Base-by-base conservation (phyloP, 1,284 basidiomycete species). In the Tetrapyrgos nigripes region DNA sequence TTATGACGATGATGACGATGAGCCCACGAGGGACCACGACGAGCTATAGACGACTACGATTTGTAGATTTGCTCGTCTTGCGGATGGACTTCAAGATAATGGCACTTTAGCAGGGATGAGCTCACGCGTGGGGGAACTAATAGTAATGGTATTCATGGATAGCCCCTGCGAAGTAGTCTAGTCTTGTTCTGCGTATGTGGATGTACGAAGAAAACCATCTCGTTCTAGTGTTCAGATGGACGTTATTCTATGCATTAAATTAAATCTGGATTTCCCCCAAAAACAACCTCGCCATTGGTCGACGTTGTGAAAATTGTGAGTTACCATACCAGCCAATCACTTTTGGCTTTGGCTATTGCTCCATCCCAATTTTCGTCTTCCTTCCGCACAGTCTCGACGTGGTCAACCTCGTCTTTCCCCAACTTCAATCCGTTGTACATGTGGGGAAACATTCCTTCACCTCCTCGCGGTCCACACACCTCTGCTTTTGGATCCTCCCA, bases 11-110 rank as follows among this genome's bases (percentile, higher is more conserved):
- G 83, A 83, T 29, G 86, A 88, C 45, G 82, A 88, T 47, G 85
- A 87, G 55, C 78, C 82, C 13, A 75, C 76, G 65, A 78, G 78
- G 61, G 82, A 84, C 49, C 89, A 91, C 68, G 89, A 91, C 64
- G 89, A 91, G 77, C 77, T 91, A 68, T 91, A 80, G 81, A 77
- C 14, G 33, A 35, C 27, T n/a, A 40, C 17, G 13, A 40, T 8
- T 9, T 40, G 37, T 17, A n/a, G 13, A 11, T 40, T 8, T 40
- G 6, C 17, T 40, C 31, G 14, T 33, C 31, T n/a, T 40, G 13
- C 19, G 17, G 37, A 5, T 17, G 37, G 37, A n/a, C 37, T 40
- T 17, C 37, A 9, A 40, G 37, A 40, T 17, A n/a, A 40, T 40
- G 37, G 6, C 14, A 40, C 37, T 40, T n/a, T 40, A n/a, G 37